A percentile compares a stretch with the other conserved stretches of the same genome.
These are phyloP conservation scores for Pouteria campechiana DNA, from an alignment of 179 eudicot species.

Conservation along the genomic window DNA sequence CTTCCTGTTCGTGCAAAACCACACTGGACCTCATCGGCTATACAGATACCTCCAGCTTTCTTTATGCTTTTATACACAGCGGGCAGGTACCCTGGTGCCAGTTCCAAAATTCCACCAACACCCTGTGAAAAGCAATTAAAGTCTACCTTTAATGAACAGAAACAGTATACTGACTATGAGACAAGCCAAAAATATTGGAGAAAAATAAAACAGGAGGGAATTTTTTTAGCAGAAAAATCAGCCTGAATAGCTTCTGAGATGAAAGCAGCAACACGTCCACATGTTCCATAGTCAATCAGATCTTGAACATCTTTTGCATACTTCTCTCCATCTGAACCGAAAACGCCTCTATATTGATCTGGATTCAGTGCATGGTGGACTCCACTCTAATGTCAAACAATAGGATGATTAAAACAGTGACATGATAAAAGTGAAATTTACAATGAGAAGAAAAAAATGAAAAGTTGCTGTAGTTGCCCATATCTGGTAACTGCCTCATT, in stretches of 20 bases:
- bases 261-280: slow-evolving; percentile 78
- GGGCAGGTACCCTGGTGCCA: slow-evolving; percentile 82
- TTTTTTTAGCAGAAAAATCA: background rate
- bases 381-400: slow-evolving; percentile 38
- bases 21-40: slow-evolving; percentile 91
- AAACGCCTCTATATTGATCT: slow-evolving; percentile 82
- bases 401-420: background rate
- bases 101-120: slow-evolving; percentile 85
- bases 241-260: slow-evolving; percentile 89
- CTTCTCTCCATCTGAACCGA: slow-evolving; percentile 79
- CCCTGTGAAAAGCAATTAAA: slow-evolving; percentile 33
- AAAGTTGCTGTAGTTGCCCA: background rate
- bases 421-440: too few relatives aligned
- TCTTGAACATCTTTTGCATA: slow-evolving; percentile 86
- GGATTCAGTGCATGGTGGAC: slow-evolving; percentile 92
- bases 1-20: slow-evolving; percentile 93
- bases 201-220: background rate
- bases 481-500: too few relatives aligned
- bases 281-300: slow-evolving; percentile 69
- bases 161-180: too few relatives aligned
- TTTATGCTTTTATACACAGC: slow-evolving; percentile 43
- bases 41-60: slow-evolving; percentile 87
- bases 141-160: background rate
- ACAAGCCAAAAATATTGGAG: background rate
- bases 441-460: too few relatives aligned